phyloP scores from a whole-genome alignment of 2,329 filamentous ascomycete species.

The Phaeosphaeria sp. region DNA sequence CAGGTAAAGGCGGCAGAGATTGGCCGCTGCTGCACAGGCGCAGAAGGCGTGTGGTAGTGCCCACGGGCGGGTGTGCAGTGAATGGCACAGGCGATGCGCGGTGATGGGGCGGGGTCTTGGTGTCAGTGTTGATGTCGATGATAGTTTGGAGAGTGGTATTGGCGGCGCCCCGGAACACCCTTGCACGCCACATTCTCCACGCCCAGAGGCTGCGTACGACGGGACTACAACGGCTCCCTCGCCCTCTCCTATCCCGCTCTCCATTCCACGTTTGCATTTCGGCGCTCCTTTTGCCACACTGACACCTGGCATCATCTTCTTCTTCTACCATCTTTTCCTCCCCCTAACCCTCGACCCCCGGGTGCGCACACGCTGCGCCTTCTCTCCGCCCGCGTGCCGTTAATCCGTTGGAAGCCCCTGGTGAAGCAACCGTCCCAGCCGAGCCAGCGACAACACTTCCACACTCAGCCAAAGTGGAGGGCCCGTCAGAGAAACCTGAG shows the following conservation, averaged over 20 bases:
- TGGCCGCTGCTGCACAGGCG: conserved; percentile 14
- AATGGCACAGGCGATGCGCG: background rate
- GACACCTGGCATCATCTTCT: background rate
- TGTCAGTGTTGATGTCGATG: conserved; percentile 6
- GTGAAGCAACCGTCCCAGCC: background rate
- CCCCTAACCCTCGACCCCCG: background rate
- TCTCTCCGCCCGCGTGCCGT: conserved; percentile 9
- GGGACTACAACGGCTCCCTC: background rate
- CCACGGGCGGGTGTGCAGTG: background rate
- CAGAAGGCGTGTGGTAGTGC: background rate
- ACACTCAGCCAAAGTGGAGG: conserved; percentile 37
- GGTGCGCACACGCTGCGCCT: conserved; percentile 17
- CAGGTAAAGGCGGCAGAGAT: conserved; percentile 5
- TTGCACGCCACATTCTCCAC: conserved; percentile 3
- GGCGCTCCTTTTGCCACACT: background rate
- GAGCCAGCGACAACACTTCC: background rate
- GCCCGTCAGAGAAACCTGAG: conserved; percentile 20
- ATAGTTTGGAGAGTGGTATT: background rate
- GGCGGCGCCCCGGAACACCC: background rate
- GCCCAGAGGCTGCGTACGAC: conserved; percentile 6
- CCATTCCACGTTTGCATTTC: background rate
- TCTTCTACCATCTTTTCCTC: background rate
- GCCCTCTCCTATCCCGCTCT: conserved; percentile 20
- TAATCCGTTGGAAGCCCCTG: background rate
- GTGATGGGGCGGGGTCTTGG: background rate